Base-by-base conservation (phyloP, 192 early-diverging fungal genomes). In the Rhizophlyctis rosea region DNA sequence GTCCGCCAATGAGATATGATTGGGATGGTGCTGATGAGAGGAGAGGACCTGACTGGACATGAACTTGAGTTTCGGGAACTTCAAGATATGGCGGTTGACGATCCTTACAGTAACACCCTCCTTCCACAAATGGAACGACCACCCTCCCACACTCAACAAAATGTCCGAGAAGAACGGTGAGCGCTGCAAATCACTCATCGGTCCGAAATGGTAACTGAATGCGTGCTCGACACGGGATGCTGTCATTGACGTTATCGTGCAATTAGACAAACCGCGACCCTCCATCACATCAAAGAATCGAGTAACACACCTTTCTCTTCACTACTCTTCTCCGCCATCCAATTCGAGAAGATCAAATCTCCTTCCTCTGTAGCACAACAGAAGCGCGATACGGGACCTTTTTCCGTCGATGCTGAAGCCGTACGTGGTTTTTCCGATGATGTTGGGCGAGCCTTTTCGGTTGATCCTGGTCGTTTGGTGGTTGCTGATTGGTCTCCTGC, bases 141-240 rank as follows among this genome's bases (percentile, higher is more conserved):
- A 85, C 9, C 84, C 84, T 2, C 84, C 84, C 3, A 77, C 69
- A 47, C 74, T 78, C 13, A 86, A 73, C 2, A 86, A 35, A 31
- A 86, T 78, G 48, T 84, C 83, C 3, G 80, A 76, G 65, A 86
- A 86, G 54, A 86, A 84, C 5, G 82, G 84, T 1, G 82, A 85
- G 18, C 84, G 69, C 14, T 78, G 74, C n/a, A 86, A 49, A 52
- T 86, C 84, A 28, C 71, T 67, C 65, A 86, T 74, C 9, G 81
- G 67, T 0, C 76, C 84, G 61, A 74, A 86, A 52, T 86, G 84
- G 34, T 65, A 66, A 50, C 64, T 76, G 47, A 60, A 68, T 4
- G 77, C 70, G 35, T 69, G 58, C 33, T 86, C 84, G 47, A 86
- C 78, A 14, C 77, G 63, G 3, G 82, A 86, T 11, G 66, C 77